These are phyloP conservation scores for Fusarium vanettenii DNA, from an alignment of 2,329 filamentous ascomycete genomes.

Conservation along the genomic window DNA sequence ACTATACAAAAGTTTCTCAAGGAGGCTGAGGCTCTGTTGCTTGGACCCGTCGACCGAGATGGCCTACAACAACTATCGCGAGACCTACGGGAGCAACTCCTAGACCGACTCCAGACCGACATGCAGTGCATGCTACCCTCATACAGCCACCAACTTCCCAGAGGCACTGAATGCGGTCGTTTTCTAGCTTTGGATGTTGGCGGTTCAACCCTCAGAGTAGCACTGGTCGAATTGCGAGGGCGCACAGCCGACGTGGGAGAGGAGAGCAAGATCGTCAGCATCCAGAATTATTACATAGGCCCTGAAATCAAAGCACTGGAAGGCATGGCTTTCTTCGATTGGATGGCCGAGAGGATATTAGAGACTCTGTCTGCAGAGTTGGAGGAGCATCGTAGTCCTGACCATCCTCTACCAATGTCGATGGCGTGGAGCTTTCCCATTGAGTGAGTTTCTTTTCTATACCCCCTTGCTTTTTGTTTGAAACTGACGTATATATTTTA, in stretches of 20 bases:
- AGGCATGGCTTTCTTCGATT: conserved; percentile 73
- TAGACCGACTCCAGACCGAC: conserved; percentile 63
- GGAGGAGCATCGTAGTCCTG: conserved; percentile 50
- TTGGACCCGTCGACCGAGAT: conserved; percentile 59
- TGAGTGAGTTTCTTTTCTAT: conserved; percentile 61
- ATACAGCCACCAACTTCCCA: conserved; percentile 72
- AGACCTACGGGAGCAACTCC: conserved; percentile 66
- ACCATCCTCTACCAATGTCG: conserved; percentile 66
- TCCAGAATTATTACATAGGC: conserved; percentile 67
- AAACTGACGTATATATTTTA: conserved; percentile 47
- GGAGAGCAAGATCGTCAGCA: conserved; percentile 64
- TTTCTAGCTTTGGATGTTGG: conserved; percentile 76
- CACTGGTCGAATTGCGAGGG: conserved; percentile 69
- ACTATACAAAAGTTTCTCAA: conserved; percentile 64
- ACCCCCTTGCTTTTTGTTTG: background rate
- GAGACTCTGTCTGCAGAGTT: conserved; percentile 64
- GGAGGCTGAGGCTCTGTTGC: conserved; percentile 65
- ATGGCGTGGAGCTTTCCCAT: conserved; percentile 78
- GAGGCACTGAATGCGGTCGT: conserved; percentile 68
- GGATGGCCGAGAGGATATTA: conserved; percentile 72
- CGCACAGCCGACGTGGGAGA: conserved; percentile 50
- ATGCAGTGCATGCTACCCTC: conserved; percentile 73
- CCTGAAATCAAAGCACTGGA: conserved; percentile 65
- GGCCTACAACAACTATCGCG: conserved; percentile 59
- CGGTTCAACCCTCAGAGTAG: conserved; percentile 74